phyloP scores from a whole-genome alignment of 805 yeast species.

The Wickerhamiella alocasiicola region DNA sequence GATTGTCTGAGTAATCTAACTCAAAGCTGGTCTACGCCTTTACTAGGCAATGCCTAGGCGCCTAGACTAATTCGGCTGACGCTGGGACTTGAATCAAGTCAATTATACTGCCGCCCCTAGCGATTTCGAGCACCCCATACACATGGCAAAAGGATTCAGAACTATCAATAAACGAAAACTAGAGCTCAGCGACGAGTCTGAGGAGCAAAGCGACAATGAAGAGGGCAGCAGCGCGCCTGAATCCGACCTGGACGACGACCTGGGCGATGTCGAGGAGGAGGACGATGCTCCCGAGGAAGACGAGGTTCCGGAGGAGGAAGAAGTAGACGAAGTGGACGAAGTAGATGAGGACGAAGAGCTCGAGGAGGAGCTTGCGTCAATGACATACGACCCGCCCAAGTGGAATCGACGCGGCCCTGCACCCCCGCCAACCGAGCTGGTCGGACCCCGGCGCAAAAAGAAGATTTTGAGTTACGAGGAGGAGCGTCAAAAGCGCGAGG shows the following conservation, averaged over 20 bases:
- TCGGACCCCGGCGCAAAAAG: constrained; percentile 31
- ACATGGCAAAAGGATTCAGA: constrained; percentile 1
- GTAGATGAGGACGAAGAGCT: constrained; percentile 19
- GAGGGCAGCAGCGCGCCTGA: constrained; percentile 15
- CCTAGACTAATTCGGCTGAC: too few species aligned
- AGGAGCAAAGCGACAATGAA: constrained; percentile 1
- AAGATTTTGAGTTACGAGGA: constrained; percentile 71
- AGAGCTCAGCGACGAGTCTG: not conserved
- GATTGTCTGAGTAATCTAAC: too few species aligned
- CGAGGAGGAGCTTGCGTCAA: constrained; percentile 15
- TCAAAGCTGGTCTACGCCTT: too few species aligned
- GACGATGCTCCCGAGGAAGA: constrained; percentile 11
- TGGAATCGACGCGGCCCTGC: constrained; percentile 31
- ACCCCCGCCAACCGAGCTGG: constrained; percentile 24
- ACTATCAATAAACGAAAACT: constrained; percentile 5
- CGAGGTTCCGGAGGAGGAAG: constrained; percentile 16
- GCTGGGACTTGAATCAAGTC: too few species aligned
- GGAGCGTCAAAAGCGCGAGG: constrained; percentile 66
- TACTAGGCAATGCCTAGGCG: too few species aligned
- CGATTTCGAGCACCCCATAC: not conserved
- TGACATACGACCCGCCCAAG: constrained; percentile 26
- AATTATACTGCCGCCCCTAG: not conserved
- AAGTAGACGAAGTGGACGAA: constrained; percentile 16
- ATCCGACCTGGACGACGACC: constrained; percentile 4
- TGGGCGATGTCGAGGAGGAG: constrained; percentile 10